Evolutionary conservation across 129 eudicot genomes (phyloP).

Genomic region (Kitagawia praeruptora): DNA sequence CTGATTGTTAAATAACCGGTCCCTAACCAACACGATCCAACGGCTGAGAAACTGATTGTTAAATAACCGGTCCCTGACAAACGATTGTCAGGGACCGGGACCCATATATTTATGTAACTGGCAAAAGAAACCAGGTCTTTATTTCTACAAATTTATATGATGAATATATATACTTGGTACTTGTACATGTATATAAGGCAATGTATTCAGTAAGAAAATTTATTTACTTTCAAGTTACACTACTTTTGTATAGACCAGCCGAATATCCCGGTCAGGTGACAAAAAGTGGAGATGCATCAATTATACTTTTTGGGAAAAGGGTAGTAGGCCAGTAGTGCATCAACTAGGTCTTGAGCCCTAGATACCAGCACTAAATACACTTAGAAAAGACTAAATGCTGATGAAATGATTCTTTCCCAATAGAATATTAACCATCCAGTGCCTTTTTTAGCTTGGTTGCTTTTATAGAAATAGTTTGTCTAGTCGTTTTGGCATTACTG

Average conservation of each 20-base stretch:
- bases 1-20: no score
- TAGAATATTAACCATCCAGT: not conserved
- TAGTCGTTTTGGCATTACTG: not conserved
- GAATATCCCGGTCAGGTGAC: constrained; percentile 10
- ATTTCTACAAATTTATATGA: no score
- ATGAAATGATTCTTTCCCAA: not conserved
- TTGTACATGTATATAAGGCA: no score
- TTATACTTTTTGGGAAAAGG: constrained; percentile 3
- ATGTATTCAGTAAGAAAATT: no score
- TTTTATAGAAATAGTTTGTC: not conserved
- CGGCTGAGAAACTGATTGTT: no score
- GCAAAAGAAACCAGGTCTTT: no score
- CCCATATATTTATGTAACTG: no score
- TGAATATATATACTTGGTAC: no score
- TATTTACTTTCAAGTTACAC: not conserved
- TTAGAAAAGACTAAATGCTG: not conserved
- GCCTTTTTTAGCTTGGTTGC: constrained; percentile 1
- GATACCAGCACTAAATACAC: constrained; percentile 14
- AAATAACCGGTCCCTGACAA: no score
- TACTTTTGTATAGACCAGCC: not conserved
- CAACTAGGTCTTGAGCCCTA: constrained; percentile 12
- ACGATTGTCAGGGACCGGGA: no score
- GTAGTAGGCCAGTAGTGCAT: not conserved
- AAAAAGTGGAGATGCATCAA: not conserved
- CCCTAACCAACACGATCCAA: no score